These are phyloP conservation scores for Neltuma alba DNA, from an alignment of 306 rosid genomes.

Conservation along the genomic window DNA sequence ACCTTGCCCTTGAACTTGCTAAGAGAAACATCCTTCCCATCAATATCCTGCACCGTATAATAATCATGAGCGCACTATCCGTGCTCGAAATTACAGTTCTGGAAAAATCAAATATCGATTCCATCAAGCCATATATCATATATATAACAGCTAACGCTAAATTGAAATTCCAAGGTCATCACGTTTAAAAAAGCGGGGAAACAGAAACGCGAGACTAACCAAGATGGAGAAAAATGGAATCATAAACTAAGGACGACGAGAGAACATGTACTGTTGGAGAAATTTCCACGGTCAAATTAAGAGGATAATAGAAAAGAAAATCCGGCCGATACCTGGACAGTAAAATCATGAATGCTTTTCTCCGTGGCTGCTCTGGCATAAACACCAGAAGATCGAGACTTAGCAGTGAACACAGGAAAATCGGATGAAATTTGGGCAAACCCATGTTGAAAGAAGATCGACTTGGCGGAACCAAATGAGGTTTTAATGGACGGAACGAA, in stretches of 20 bases:
- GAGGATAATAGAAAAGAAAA: not conserved
- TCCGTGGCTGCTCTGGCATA: constrained; percentile 80
- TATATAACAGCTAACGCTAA: not conserved
- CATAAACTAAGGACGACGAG: not conserved
- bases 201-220: not conserved
- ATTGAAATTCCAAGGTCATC: constrained; percentile 25
- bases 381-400: constrained; percentile 54
- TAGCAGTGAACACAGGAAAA: constrained; percentile 36
- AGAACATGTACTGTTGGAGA: not conserved
- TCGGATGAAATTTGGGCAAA: constrained; percentile 45
- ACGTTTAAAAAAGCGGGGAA: not conserved
- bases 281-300: not conserved
- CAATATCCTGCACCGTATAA: constrained; percentile 77
- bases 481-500: constrained; percentile 49
- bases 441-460: constrained; percentile 51
- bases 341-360: constrained; percentile 77
- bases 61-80: not conserved
- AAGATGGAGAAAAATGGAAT: not conserved
- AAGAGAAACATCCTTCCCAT: constrained; percentile 76
- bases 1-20: constrained; percentile 90
- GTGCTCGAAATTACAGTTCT: not conserved
- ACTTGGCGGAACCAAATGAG: constrained; percentile 64
- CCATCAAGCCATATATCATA: not conserved
- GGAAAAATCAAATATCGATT: not conserved
- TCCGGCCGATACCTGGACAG: constrained; percentile 67